Evolutionary conservation across 768 basidiomycete species (phyloP), one percentile per base, ranked within the genome.

Genomic region (Leccinum obscurum): DNA sequence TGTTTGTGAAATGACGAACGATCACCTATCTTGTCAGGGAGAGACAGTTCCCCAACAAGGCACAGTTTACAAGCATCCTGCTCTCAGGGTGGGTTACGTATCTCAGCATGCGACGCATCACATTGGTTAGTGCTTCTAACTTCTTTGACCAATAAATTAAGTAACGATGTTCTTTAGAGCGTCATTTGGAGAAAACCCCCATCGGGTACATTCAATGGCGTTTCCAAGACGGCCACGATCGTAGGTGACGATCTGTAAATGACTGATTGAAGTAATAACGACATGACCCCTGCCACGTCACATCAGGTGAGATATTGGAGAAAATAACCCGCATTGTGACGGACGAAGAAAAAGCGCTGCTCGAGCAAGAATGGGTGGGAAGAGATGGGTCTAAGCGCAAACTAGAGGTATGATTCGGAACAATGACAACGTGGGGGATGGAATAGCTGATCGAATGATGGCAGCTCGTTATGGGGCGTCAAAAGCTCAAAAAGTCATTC

Each of bases 61-160:
- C 34, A 83, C 85, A 8, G 94, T 95, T 50, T 92, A 94, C 78
- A 97, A 97, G 70, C 95, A 98, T 71, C 95, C 95, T 34, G 82
- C 93, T 37, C 78, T 98, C 41, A 91, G 95, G 62, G 92, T 98
- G 56, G 95, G 94, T 55, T 98, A 98, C 75, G 94, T 98, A 63
- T 95, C 96, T 4, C 95, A 98, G 70, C 95, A 98, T 75, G 95
- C 95, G 39, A 98, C 96, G 57, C 96, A 97, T 78, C 95, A 98
- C 72, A 90, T 96, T 63, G 90, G 90, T 86, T 68, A 55, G 75
- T 72, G 24, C 32, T 60, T 64, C 52, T 41, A 34, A 59, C 55
- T 64, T 68, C 52, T 52, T 41, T 60, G 13, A 41, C 6, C 24
- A 26, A 49, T 66, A 56, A 64, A 72, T 67, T 59, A 55, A 58